These are phyloP conservation scores for Phytophthora melonis DNA, from an alignment of 352 stramenopile species.

Conservation along the genomic window DNA sequence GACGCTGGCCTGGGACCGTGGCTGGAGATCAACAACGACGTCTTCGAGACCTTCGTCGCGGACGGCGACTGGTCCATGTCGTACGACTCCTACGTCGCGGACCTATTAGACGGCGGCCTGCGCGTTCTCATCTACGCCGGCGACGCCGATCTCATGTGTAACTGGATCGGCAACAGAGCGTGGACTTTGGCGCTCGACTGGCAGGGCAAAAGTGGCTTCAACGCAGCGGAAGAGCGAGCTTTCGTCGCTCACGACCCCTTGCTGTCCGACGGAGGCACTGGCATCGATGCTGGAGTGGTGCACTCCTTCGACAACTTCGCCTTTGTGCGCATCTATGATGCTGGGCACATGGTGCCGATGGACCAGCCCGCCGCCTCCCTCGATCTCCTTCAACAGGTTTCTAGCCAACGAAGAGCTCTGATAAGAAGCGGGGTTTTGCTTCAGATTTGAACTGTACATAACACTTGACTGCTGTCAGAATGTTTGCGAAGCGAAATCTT, in stretches of 20 bases:
- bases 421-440: background rate
- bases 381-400: slow-evolving; percentile 63
- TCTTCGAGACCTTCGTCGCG: background rate
- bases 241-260: slow-evolving; percentile 36
- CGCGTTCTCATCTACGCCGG: background rate
- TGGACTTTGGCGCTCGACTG: background rate
- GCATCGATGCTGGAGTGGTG: slow-evolving; percentile 27
- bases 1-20: background rate
- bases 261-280: slow-evolving; percentile 13
- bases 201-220: background rate
- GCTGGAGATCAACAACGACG: background rate
- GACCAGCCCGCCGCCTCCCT: slow-evolving; percentile 53
- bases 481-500: background rate
- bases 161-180: background rate
- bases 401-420: slow-evolving; percentile 48
- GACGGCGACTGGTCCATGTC: background rate
- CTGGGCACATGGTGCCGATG: slow-evolving; percentile 63
- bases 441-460: slow-evolving; percentile 2
- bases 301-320: slow-evolving; percentile 53
- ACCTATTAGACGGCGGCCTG: background rate
- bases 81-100: background rate
- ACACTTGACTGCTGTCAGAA: background rate
- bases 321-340: slow-evolving; percentile 62
- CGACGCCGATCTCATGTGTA: background rate
- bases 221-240: slow-evolving; percentile 35